Base-by-base conservation (phyloP, 768 basidiomycete species). In the Xerocomus brunneocitrinus region DNA sequence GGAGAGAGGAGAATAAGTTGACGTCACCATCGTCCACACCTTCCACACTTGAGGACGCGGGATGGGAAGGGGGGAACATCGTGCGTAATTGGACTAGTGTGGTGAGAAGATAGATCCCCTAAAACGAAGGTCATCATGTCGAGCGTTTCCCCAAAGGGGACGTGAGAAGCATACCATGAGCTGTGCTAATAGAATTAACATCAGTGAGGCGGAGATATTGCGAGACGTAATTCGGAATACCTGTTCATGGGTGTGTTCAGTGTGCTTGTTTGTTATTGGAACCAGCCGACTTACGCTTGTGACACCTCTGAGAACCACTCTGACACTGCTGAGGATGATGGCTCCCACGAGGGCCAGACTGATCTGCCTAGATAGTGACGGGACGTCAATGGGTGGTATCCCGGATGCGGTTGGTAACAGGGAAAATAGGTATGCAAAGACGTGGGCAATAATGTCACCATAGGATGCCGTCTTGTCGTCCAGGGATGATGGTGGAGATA, bases 21-120 rank as follows among this genome's bases (percentile, higher is more conserved):
- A 68, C 53, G 14, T 61, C 59, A 16, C 54, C 50, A 1, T 55
- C 55, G 12, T 46, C 49, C 9, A 38, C 54, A 22, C 28, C 55
- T 5, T 52, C 56, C 47, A 45, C 16, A 19, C 54, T 54, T 50
- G 38, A 62, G n/a, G 40, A 54, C 53, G 35, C 58, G 38, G 62
- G 56, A 59, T 16, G 62, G n/a, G 77, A 67, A 1, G 83, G 80
- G 2, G 91, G 91, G 67, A 93, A 91, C 10, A 85, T 84, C 27
- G 84, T 83, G 38, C 90, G 85, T 43, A 93, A 76, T 66, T 93
- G 91, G 12, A 92, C 83, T 45, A 92, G 72, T 0, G 89, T 92
- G 4, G 89, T 85, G 28, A 93, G 79, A 34, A 92, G 79, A 65
- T 93, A 93, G 40, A 89, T 86, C 10, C 85, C 87, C 90, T 92